Evolutionary conservation across 257 asterid species (phyloP), one percentile per base, ranked within the genome.

Genomic region (Nicotiana undulata): DNA sequence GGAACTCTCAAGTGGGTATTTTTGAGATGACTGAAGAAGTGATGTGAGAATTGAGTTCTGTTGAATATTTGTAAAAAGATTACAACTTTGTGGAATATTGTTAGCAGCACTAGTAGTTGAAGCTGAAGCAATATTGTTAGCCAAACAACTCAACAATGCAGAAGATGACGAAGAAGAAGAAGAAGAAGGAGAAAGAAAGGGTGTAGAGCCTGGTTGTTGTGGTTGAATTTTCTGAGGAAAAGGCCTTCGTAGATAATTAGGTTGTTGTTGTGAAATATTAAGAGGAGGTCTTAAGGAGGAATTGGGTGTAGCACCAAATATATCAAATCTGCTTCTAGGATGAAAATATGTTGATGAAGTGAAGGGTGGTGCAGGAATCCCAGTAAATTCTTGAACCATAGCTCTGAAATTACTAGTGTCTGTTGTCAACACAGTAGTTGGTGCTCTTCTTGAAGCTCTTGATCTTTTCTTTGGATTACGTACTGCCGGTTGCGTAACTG

Each of bases 371-470:
- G 96, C 87, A 12, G 97, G 97, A 26, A 94, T 90, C 17, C 98
- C 97, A 0, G 98, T 94, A 82, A 94, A 94, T 79, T 94, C 93
- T 63, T 94, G 98, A 63, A 94, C 98, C 98, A 94, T 93, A 85
- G 98, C 97, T 87, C 97, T 75, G 92, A 94, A 94, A 84, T 93
- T 94, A 24, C 84, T 76, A 74, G 97, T 89, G 75, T 94, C 96
- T 0, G 98, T 94, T 5, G 96, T 93, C 65, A 94, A 84, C 16
- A 94, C 97, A 10, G 97, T 93, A 1, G 98, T 94, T 15, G 97
- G 97, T 0, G 97, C 97, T n/a, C 97, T 96, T 81, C 97, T 81
- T 9, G 98, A 93, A 1, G 97, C 98, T 81, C 98, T 86, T 0
- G 98, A 86, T 74, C 97, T 86, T 86, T 94, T 94, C 89, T 86